phyloP scores from a whole-genome alignment of 176 grass and related monocot genomes.

The Bothriochloa decipiens region DNA sequence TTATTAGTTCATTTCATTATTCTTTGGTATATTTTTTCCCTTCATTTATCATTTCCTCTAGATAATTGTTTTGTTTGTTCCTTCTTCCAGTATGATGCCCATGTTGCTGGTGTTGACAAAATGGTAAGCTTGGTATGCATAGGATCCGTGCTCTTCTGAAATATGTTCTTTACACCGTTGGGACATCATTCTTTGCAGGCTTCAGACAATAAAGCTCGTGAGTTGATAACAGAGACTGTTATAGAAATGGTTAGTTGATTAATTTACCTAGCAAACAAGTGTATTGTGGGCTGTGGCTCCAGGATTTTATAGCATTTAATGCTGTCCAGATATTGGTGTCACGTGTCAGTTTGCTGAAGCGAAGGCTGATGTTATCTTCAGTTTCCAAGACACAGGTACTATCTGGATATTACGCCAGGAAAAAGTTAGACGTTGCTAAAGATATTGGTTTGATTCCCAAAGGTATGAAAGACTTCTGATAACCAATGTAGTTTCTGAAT shows the following conservation, averaged over 20 bases:
- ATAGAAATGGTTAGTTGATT: slow-evolving; percentile 18
- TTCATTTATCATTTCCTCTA: neutral
- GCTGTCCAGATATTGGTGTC: too few species aligned
- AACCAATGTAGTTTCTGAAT: neutral
- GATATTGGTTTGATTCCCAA: neutral
- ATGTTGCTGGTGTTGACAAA: slow-evolving; percentile 9
- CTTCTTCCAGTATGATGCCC: slow-evolving; percentile 10
- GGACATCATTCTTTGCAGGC: slow-evolving; percentile 9
- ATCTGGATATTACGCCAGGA: slow-evolving; percentile 14
- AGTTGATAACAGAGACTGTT: neutral
- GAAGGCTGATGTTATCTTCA: neutral
- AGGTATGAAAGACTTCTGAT: neutral
- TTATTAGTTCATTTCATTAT: neutral
- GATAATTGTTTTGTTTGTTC: neutral
- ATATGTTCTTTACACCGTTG: neutral
- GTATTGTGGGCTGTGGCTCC: neutral
- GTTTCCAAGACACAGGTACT: neutral
- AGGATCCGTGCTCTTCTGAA: neutral
- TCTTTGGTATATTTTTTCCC: neutral
- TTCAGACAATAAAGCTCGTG: neutral
- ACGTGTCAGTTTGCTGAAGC: slow-evolving; percentile 22
- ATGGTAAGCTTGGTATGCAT: slow-evolving; percentile 3
- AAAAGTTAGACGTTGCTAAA: neutral
- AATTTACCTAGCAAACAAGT: neutral
- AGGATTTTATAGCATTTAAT: neutral